Evolutionary conservation across 176 grass and related monocot genomes (phyloP), one percentile per base, ranked within the genome.

Genomic region (Musa beccarii): DNA sequence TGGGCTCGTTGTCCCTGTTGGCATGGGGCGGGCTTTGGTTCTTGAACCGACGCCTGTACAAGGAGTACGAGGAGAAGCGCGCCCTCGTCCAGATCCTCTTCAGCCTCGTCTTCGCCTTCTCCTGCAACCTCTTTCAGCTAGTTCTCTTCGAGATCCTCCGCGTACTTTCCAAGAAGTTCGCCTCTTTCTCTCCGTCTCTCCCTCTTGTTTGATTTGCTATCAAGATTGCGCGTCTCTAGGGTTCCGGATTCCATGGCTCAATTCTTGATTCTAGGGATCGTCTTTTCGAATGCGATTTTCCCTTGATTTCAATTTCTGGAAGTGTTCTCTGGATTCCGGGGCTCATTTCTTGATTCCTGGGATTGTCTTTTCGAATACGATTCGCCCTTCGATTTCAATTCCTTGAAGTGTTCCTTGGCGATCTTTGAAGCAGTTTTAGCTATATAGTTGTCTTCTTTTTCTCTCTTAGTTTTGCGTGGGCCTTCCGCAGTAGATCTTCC

Each of bases 31-130:
- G 95, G 53, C 84, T 99, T 52, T 99, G 95, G 95, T 99, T 99
- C 76, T 84, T 99, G 34, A 99, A 99, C 87, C 84, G 88, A 78
- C 84, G 95, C 53, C 83, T 99, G 24, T 99, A 99, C 88, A 99
- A 92, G 88, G 95, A 99, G 86, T 94, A 99, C 88, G 90, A 99
- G 80, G 90, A 99, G 88, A 92, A 92, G 76, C 84, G 90, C 78
- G 90, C 85, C 52, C 88, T 94, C 69, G 95, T 99, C 73, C 95
- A 99, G 86, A 91, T 99, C 89, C 90, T 99, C 88, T 99, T 99
- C 85, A 92, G 95, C 83, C 84, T 94, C 82, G 90, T 99, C 83
- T 99, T 99, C 83, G 95, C 95, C 88, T 94, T 99, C 88, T 94
- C 95, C 83, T 99, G 95, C 86, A 94, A 99, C 85, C 90, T 94